A percentile compares a stretch with the other conserved stretches of the same genome.
phyloP scores from a whole-genome alignment of 345 rosid species.

The Populus simonii region DNA sequence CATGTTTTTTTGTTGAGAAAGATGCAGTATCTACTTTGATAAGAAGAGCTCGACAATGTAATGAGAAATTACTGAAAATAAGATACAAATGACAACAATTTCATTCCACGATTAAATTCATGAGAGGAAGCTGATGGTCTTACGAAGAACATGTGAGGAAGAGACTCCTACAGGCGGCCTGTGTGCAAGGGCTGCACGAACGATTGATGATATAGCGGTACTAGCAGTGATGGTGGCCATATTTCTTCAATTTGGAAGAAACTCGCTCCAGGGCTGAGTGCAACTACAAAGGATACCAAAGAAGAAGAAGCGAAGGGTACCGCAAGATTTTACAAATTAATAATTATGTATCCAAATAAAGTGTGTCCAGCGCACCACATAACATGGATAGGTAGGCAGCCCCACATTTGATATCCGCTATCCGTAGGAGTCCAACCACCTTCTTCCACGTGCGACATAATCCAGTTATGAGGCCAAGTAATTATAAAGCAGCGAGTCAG shows the following conservation, averaged over 20 bases:
- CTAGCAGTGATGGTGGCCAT: conserved; percentile 60
- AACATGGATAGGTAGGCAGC: conserved; percentile 19
- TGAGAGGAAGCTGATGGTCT: background rate
- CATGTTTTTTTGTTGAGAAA: too few relatives aligned
- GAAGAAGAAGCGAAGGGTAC: background rate
- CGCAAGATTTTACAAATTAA: background rate
- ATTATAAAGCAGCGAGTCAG: background rate
- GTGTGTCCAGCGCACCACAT: conserved; percentile 8
- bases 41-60: background rate
- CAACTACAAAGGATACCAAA: background rate
- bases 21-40: too few relatives aligned
- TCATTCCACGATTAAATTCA: background rate
- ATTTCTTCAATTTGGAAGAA: conserved; percentile 19
- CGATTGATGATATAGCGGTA: conserved; percentile 49
- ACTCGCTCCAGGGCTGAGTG: background rate
- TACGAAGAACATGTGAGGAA: conserved; percentile 62
- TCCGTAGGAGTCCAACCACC: conserved; percentile 49
- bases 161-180: conserved; percentile 38
- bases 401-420: conserved; percentile 49
- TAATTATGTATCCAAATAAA: conserved; percentile 6
- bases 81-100: background rate
- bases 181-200: conserved; percentile 41
- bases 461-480: conserved; percentile 14
- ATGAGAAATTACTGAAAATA: background rate
- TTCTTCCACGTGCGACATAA: conserved; percentile 57